These are phyloP conservation scores for Solanum corneliomulleri DNA, from an alignment of 257 asterid species.

Conservation along the genomic window DNA sequence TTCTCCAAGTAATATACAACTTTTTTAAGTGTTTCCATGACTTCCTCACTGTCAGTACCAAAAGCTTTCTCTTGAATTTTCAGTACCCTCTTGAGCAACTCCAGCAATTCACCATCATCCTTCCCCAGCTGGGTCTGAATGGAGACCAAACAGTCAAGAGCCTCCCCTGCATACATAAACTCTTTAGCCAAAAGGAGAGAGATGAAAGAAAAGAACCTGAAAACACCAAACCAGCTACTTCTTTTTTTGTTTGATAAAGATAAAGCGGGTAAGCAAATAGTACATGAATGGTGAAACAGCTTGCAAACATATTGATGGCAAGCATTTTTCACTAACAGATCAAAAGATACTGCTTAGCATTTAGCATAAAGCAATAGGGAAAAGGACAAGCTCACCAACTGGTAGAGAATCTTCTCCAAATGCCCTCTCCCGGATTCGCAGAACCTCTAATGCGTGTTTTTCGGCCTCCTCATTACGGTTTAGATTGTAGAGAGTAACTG, in stretches of 20 bases:
- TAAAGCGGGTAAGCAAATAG: background rate
- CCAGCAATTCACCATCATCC: slow-evolving; percentile 45
- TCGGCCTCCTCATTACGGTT: slow-evolving; percentile 82
- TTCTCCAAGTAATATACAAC: slow-evolving; percentile 53
- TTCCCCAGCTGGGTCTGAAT: slow-evolving; percentile 52
- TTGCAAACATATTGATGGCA: background rate
- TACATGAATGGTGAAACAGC: background rate
- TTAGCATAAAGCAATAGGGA: background rate
- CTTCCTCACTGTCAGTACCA: slow-evolving; percentile 67
- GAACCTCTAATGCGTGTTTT: slow-evolving; percentile 51
- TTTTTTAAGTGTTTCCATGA: slow-evolving; percentile 65
- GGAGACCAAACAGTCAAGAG: slow-evolving; percentile 89
- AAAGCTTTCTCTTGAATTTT: slow-evolving; percentile 69
- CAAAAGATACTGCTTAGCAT: background rate
- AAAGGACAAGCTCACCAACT: slow-evolving; percentile 52
- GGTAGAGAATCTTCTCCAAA: slow-evolving; percentile 79
- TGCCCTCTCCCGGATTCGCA: slow-evolving; percentile 60
- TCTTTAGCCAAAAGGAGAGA: background rate
- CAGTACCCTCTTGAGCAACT: slow-evolving; percentile 63
- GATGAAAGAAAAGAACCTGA: background rate
- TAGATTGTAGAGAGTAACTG: slow-evolving; percentile 58
- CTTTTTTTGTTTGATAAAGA: background rate
- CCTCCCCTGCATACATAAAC: slow-evolving; percentile 56
- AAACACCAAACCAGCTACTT: background rate
- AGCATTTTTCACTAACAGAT: background rate